Conservation (phyloP, 139 green algal species). For the Eudorina sp. region DNA sequence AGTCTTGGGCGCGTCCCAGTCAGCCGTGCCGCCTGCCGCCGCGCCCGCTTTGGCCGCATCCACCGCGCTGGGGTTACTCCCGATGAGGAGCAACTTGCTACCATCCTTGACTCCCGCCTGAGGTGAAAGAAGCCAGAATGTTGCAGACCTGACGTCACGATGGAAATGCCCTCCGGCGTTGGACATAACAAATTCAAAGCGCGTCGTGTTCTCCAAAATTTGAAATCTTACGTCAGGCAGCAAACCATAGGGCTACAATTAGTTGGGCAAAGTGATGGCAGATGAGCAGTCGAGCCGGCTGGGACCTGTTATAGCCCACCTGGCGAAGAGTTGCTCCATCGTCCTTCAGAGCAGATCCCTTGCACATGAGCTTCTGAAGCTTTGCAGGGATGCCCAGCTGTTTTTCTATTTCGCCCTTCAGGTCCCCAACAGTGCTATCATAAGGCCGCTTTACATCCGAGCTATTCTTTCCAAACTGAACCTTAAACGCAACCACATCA, state of each 20-base stretch:
- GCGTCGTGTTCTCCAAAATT: no score
- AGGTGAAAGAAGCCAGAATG: no score
- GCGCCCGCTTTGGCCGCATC: constrained; percentile 41
- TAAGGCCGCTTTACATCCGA: constrained; percentile 52
- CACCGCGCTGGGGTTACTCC: constrained; percentile 48
- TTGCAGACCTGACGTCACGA: no score
- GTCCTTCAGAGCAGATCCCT: constrained; percentile 63
- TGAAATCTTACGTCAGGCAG: no score
- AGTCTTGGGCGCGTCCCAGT: constrained; percentile 58
- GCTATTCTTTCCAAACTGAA: constrained; percentile 64
- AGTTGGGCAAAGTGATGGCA: background rate
- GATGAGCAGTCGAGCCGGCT: background rate
- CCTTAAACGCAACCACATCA: constrained; percentile 44
- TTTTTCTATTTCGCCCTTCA: constrained; percentile 56
- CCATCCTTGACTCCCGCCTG: constrained; percentile 71
- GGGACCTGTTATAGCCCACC: background rate
- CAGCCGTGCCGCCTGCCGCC: background rate
- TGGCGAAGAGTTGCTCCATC: constrained; percentile 54
- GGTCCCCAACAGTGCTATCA: constrained; percentile 56
- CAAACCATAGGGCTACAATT: no score
- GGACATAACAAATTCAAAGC: no score
- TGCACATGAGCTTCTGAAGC: constrained; percentile 75
- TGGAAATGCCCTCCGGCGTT: no score
- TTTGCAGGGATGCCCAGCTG: constrained; percentile 52
- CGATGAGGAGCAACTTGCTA: constrained; percentile 72